These are phyloP conservation scores for Echium plantagineum DNA, from an alignment of 257 asterid species.

Conservation along the genomic window DNA sequence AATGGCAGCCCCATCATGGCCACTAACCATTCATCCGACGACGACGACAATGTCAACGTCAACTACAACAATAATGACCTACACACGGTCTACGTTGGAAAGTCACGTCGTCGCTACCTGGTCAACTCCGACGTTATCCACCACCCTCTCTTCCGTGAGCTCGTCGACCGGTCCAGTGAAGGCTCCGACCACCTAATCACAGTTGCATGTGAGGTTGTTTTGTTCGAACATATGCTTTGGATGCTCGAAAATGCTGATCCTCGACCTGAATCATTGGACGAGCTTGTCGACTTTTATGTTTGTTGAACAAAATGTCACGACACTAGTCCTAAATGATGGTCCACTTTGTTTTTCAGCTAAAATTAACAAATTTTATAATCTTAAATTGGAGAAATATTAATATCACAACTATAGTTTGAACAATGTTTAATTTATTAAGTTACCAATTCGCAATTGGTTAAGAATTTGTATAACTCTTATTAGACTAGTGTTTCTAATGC, in stretches of 20 bases:
- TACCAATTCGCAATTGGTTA: conserved; percentile 26
- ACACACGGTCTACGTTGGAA: conserved; percentile 80
- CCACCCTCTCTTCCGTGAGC: conserved; percentile 84
- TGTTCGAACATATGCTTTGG: conserved; percentile 85
- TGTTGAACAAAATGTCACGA: conserved; percentile 24
- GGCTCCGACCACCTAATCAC: conserved; percentile 23
- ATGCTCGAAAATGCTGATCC: conserved; percentile 83
- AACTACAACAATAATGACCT: conserved; percentile 20
- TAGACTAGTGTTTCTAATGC: too few species aligned
- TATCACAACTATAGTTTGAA: neutral
- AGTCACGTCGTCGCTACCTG: conserved; percentile 75
- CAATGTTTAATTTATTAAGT: too few species aligned
- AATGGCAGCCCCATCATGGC: conserved; percentile 20
- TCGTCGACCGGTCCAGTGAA: conserved; percentile 31
- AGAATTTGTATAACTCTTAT: conserved; percentile 36
- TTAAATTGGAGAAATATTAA: too few species aligned
- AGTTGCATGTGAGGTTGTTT: conserved; percentile 80
- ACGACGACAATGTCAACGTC: conserved; percentile 1
- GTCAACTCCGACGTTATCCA: conserved; percentile 63
- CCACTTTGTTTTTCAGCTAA: too few species aligned
- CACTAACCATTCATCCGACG: conserved; percentile 12
- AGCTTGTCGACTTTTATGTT: conserved; percentile 62
- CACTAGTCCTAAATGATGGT: too few species aligned
- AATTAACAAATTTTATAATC: too few species aligned
- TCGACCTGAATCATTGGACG: conserved; percentile 68